Evolutionary conservation across 2,329 filamentous ascomycete species (phyloP), one percentile per base, ranked within the genome.

Genomic region (Colletotrichum spinosum): DNA sequence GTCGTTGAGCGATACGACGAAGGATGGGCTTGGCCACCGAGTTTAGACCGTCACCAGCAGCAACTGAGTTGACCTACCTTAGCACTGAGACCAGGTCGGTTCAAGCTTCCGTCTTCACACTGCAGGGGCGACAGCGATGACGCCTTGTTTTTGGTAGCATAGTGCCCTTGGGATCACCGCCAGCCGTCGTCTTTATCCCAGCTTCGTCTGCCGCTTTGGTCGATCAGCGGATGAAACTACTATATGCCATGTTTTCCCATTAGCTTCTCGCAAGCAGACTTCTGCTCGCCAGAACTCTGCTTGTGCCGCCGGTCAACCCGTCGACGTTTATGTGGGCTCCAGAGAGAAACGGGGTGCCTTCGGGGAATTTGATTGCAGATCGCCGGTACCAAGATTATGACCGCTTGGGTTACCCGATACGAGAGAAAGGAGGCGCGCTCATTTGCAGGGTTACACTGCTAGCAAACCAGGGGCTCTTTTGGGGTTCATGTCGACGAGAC

Each of bases 361-460:
- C 52, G 62, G 57, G 46, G 57, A 65, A 52, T 62, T 53, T 48
- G 15, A 25, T 45, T 56, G 51, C 41, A 62, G 62, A 65, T 65
- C 58, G 49, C 25, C 48, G 37, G 39, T 5, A 9, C 55, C 49
- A 46, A 52, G 56, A 53, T 60, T 51, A 8, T 58, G 37, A 45
- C 33, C 35, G 50, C 15, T 58, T 37, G 55, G 37, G 44, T 44
- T 51, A 13, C 37, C 17, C 38, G 25, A 51, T 51, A 13, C n/a
- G 38, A 51, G 15, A 9, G 37, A 51, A 58, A 51, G 45, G 55
- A 41, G 46, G 39, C 34, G 15, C 25, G 39, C 51, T 58, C 12
- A 58, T 58, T 58, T 58, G 33, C 55, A 58, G 46, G 55, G 55
- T 42, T 57, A 35, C 55, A 37, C 42, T 41, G 55, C 25, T 49